Base-by-base conservation (phyloP, 139 green algal genomes). In the Monoraphidium neglectum region DNA sequence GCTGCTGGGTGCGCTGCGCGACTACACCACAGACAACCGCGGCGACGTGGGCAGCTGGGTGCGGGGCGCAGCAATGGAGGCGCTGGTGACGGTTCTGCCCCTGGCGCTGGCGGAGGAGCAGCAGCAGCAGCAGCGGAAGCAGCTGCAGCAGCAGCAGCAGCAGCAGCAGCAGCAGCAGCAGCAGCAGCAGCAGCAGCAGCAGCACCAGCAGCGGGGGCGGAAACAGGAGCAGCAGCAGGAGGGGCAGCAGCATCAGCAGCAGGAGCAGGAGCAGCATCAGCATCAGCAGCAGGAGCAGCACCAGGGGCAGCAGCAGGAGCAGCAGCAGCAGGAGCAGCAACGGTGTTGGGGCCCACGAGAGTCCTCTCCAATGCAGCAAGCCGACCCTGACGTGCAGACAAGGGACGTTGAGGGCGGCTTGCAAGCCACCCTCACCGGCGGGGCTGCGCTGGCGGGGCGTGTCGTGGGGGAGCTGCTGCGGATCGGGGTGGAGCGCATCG, bases 11-110 rank as follows among this genome's bases (percentile, higher is more conserved):
- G 84, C 84, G 2, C 64, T 97, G 71, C 81, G 89, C 21, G 97
- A 99, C 76, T 99, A 98, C 85, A 92, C 84, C 49, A 91, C 86
- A 10, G 97, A 99, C 87, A 95, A 97, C 77, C 85, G 94, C 8
- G 97, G 97, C 0, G 97, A 99, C 68, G 93, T 99, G 54, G 97
- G 97, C 33, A 95, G 88, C 77, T 97, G 93, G 92, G 93, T 98
- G 75, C 84, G 96, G 0, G 91, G 97, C 76, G 94, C 92, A 8
- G 90, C 93, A 18, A 96, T 98, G 84, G 66, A 82, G 15, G 85
- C 79, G 13, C 66, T 83, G 69, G 51, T 84, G 64, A 28, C 70
- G 40, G 28, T 68, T 21, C 70, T 89, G n/a, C 36, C 67, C 43
- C 33, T 89, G 57, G 33, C 21, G 36, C 61, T 40, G 23, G 30